Evolutionary conservation across 345 rosid genomes (phyloP).

Genomic region (Murraya koenigii): DNA sequence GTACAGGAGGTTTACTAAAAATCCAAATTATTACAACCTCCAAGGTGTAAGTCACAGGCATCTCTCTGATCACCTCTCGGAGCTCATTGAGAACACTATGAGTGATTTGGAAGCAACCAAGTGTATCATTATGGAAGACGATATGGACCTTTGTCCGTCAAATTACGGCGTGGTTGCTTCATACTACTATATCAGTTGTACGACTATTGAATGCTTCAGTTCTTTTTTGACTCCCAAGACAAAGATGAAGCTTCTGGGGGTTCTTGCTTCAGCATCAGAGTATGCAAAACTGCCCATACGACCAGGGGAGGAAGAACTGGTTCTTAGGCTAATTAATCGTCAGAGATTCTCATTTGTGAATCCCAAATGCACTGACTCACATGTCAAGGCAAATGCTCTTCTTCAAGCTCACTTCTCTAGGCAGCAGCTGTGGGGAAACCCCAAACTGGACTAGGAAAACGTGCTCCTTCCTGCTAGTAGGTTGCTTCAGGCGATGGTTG

Average conservation of each 20-base stretch:
- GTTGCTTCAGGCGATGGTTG: too few species aligned
- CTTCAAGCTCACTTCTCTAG: slow-evolving; percentile 95
- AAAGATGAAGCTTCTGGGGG: slow-evolving; percentile 88
- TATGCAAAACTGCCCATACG: slow-evolving; percentile 71
- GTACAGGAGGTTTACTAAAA: slow-evolving; percentile 88
- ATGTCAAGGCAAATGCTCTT: slow-evolving; percentile 83
- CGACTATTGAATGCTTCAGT: slow-evolving; percentile 91
- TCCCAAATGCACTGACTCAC: slow-evolving; percentile 72
- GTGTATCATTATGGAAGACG: slow-evolving; percentile 76
- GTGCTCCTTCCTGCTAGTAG: slow-evolving; percentile 33
- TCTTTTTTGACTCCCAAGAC: slow-evolving; percentile 76
- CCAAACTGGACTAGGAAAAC: slow-evolving; percentile 79
- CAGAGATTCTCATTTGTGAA: slow-evolving; percentile 91
- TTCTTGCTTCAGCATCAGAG: slow-evolving; percentile 87
- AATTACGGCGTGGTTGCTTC: slow-evolving; percentile 94
- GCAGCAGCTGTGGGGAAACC: slow-evolving; percentile 68
- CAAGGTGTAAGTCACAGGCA: slow-evolving; percentile 95
- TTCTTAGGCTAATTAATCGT: slow-evolving; percentile 73
- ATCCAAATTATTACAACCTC: slow-evolving; percentile 94
- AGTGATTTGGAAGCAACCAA: slow-evolving; percentile 78
- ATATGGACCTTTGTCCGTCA: slow-evolving; percentile 69
- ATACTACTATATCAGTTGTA: slow-evolving; percentile 78
- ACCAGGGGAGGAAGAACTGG: slow-evolving; percentile 87
- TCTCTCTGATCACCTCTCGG: slow-evolving; percentile 96
- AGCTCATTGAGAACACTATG: slow-evolving; percentile 86